Conservation (phyloP, 208 protist genomes). For the Willaertia magna region DNA sequence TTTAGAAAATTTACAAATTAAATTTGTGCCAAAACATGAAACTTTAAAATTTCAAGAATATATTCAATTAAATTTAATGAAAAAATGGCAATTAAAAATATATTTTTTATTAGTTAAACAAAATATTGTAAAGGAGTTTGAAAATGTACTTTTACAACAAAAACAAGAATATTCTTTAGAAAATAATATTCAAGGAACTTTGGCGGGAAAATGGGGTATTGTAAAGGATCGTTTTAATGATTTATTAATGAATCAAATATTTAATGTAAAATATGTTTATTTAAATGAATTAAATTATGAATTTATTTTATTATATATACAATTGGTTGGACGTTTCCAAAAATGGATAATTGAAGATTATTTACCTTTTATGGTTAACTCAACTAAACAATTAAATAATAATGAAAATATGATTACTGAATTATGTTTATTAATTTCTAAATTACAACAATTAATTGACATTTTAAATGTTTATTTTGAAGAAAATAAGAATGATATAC, state of each 20-base stretch:
- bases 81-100: neutral
- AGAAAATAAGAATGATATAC: too few species aligned
- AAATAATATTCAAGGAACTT: too few species aligned
- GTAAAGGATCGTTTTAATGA: too few species aligned
- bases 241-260: neutral
- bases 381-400: neutral
- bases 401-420: neutral
- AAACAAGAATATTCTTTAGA: neutral
- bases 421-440: neutral
- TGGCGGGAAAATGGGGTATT: too few species aligned
- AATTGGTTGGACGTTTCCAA: neutral
- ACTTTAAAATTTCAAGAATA: too few species aligned
- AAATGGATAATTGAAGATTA: neutral
- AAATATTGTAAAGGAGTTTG: neutral
- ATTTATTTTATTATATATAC: neutral
- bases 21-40: neutral
- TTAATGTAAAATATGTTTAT: neutral
- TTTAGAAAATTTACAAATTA: neutral
- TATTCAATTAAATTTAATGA: neutral
- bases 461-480: too few species aligned
- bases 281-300: neutral
- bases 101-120: neutral
- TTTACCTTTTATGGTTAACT: neutral
- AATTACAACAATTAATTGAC: neutral
- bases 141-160: neutral